These are phyloP conservation scores for Klebsormidium nitens DNA, from an alignment of 139 green algal species.

Conservation along the genomic window DNA sequence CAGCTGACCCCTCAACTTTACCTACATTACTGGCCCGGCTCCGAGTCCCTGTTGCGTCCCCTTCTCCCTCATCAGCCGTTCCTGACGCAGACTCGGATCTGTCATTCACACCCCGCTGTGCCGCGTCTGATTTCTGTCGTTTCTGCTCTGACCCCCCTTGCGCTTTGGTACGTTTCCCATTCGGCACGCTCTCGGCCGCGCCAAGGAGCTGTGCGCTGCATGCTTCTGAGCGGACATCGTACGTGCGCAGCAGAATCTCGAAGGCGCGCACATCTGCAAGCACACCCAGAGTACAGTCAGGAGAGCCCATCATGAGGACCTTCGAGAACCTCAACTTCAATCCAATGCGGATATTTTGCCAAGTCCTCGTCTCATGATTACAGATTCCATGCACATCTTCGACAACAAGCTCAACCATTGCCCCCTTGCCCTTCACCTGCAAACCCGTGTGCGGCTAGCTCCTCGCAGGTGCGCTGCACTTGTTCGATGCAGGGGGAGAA, in stretches of 20 bases:
- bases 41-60: not conserved
- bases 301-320: not conserved
- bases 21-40: not conserved
- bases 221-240: conserved; percentile 60
- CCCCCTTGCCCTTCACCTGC: conserved; percentile 6
- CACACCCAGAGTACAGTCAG: not conserved
- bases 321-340: too few species aligned
- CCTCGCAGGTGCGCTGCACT: conserved; percentile 61
- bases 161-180: not conserved
- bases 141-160: not conserved
- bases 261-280: conserved; percentile 29
- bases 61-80: not conserved
- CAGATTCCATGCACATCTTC: not conserved
- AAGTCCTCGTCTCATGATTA: not conserved
- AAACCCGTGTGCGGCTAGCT: conserved; percentile 24
- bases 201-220: not conserved
- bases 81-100: not conserved
- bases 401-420: not conserved
- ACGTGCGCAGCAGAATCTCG: conserved; percentile 55
- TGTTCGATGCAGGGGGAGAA: conserved; percentile 99
- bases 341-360: too few species aligned
- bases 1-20: not conserved
- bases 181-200: not conserved
- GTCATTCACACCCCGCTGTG: not conserved
- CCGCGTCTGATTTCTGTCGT: not conserved